Conservation (phyloP, 2,329 filamentous ascomycete genomes). For the Aspergillus sp. region DNA sequence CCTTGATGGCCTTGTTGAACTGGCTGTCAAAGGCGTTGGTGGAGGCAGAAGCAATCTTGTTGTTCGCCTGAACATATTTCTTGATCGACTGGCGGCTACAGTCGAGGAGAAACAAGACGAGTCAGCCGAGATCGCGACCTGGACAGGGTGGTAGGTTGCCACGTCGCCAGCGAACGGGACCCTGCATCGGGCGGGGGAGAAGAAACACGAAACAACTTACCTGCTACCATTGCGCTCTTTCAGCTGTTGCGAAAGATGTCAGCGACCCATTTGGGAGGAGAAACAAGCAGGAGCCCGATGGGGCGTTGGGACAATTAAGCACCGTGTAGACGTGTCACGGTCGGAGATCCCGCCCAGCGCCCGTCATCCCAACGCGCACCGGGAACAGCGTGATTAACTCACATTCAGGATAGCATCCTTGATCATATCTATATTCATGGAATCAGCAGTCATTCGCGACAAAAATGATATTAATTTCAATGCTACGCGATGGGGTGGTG, state of each 20-base stretch:
- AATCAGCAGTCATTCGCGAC: slow-evolving; percentile 60
- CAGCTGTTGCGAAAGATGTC: slow-evolving; percentile 57
- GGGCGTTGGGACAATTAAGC: slow-evolving; percentile 28
- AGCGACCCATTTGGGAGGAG: slow-evolving; percentile 42
- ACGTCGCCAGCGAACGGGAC: slow-evolving; percentile 20
- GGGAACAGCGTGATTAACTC: slow-evolving; percentile 59
- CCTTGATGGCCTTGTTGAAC: slow-evolving; percentile 82
- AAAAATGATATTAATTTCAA: slow-evolving; percentile 40
- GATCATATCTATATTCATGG: slow-evolving; percentile 64
- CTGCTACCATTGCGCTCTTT: slow-evolving; percentile 72
- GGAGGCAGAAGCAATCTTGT: slow-evolving; percentile 60
- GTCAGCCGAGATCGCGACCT: slow-evolving; percentile 34
- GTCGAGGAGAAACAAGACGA: slow-evolving; percentile 17
- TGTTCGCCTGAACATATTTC: slow-evolving; percentile 74
- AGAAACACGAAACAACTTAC: slow-evolving; percentile 52
- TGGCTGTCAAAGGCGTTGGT: slow-evolving; percentile 67
- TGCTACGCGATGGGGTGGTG: slow-evolving; percentile 49
- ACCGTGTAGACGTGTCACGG: slow-evolving; percentile 38
- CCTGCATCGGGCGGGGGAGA: slow-evolving; percentile 11
- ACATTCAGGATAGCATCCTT: slow-evolving; percentile 71
- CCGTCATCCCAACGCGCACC: slow-evolving; percentile 41
- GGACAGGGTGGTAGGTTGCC: slow-evolving; percentile 19
- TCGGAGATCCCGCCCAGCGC: slow-evolving; percentile 39
- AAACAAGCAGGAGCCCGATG: slow-evolving; percentile 24
- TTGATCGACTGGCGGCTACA: slow-evolving; percentile 70